A percentile compares a stretch with the other conserved stretches of the same genome.
These are phyloP conservation scores for Solanum tarijense DNA, from an alignment of 257 asterid species.

Conservation along the genomic window DNA sequence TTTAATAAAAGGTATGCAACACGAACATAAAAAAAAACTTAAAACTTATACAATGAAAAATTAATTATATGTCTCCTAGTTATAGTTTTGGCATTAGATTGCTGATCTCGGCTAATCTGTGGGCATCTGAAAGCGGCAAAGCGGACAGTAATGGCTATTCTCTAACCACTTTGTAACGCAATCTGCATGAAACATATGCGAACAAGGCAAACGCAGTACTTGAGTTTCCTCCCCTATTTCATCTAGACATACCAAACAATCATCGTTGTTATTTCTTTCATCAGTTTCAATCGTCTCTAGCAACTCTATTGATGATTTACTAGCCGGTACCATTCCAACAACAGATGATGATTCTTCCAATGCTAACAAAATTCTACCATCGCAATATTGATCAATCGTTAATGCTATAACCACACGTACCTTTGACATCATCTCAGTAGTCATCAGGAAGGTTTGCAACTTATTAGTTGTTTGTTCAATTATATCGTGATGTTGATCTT, in stretches of 20 bases:
- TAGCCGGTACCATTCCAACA: background rate
- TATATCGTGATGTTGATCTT: background rate
- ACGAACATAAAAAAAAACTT: background rate
- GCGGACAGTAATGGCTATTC: conserved; percentile 4
- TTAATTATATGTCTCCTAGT: no score
- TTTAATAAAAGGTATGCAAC: background rate
- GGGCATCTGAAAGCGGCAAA: background rate
- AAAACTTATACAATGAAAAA: no score
- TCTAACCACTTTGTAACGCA: conserved; percentile 1
- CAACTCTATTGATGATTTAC: background rate
- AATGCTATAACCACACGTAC: background rate
- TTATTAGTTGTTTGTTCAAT: background rate
- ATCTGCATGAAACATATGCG: background rate
- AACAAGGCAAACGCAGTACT: background rate
- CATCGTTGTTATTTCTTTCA: background rate
- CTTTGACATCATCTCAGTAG: background rate
- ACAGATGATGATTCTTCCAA: background rate
- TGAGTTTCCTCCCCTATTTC: background rate
- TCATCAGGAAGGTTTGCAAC: background rate
- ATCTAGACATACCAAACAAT: background rate
- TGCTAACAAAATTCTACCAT: background rate
- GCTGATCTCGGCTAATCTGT: background rate
- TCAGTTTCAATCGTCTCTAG: background rate
- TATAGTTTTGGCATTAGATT: background rate
- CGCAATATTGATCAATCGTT: background rate